Evolutionary conservation across 2,329 filamentous ascomycete species (phyloP), one percentile per base, ranked within the genome.

Genomic region (Penicillium paneum): DNA sequence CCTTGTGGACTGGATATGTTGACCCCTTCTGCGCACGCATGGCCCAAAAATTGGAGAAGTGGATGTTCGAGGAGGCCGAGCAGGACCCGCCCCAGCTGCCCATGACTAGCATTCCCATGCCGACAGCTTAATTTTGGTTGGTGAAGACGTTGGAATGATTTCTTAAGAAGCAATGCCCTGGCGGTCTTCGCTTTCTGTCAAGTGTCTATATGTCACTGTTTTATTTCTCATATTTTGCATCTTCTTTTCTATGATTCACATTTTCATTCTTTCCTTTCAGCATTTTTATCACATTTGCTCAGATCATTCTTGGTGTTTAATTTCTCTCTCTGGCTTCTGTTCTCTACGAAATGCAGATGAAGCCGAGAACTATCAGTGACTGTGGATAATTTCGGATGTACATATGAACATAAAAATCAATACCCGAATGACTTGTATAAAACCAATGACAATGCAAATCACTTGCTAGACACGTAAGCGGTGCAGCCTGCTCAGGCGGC

Each of bases 1-100:
- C 76, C 57, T 66, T 79, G 49, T 82, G 79, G 79, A 81, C 79
- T 29, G 76, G 71, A 19, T 80, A 79, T 61, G 78, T 82, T 19
- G 79, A 82, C 59, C 72, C 75, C 3, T 74, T 76, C 55, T 82
- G 79, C 59, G 79, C 79, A 0, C 69, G 71, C 49, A 65, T 77
- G 31, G 80, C 79, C 4, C 73, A 76, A 58, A 77, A 73, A 68
- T 59, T 81, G 55, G 79, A 81, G 58, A 74, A 74, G 49, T 67
- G 65, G 55, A 77, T 80, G 63, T 81, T 81, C 56, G 75, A 77
- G 29, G 69, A 72, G 38, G 67, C 71, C 15, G 71, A 76, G 42
- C 74, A 80, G 55, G 47, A 52, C 6, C 50, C 61, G 3, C 48
- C 56, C 26, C 36, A 56, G 36, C 45, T 67, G 38, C 65, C 65